A percentile compares a stretch with the other conserved stretches of the same genome.
Conservation (phyloP, 2,329 filamentous ascomycete genomes). For the Fusarium albidum region DNA sequence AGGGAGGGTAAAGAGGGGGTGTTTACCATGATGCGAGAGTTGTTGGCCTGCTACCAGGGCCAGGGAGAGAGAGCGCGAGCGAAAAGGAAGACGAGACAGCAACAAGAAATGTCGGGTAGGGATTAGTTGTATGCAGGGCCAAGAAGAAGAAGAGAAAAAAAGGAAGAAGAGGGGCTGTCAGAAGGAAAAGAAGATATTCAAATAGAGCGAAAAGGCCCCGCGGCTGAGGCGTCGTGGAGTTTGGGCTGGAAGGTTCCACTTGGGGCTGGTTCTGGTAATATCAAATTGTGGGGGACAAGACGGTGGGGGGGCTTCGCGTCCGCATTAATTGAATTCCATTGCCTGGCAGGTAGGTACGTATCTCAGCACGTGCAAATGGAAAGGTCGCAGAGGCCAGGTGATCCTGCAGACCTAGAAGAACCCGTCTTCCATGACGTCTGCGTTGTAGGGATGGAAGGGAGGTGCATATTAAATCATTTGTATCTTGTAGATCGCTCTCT, state of each 20-base stretch:
- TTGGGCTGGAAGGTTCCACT: slow-evolving; percentile 43
- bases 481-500: slow-evolving; percentile 13
- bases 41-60: neutral
- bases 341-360: slow-evolving; percentile 3
- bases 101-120: slow-evolving; percentile 16
- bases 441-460: no score
- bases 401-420: neutral
- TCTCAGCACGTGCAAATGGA: neutral
- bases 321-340: neutral
- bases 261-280: slow-evolving; percentile 38
- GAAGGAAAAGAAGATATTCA: slow-evolving; percentile 17
- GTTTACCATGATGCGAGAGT: neutral
- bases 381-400: no score
- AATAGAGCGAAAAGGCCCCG: slow-evolving; percentile 28
- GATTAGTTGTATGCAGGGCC: neutral
- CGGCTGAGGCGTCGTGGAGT: slow-evolving; percentile 35
- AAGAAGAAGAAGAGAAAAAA: neutral
- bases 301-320: no score
- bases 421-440: no score
- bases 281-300: slow-evolving; percentile 27
- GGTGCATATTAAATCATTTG: neutral
- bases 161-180: slow-evolving; percentile 1
- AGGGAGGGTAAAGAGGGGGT: neutral
- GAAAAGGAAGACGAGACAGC: neutral
- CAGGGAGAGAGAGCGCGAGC: neutral